Conservation (phyloP, 768 basidiomycete genomes). For the Pholiota conissans region DNA sequence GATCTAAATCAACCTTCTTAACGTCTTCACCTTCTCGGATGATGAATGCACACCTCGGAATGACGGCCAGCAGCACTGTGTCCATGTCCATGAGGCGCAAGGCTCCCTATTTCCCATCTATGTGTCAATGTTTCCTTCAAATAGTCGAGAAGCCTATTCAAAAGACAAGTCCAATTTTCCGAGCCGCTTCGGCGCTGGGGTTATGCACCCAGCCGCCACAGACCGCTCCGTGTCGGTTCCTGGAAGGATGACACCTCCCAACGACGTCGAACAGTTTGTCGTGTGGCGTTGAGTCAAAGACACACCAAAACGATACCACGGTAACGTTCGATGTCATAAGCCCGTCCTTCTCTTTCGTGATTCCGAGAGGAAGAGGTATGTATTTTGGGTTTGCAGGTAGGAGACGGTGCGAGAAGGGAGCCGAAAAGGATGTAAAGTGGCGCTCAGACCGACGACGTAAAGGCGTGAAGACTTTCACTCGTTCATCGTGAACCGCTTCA, state of each 20-base stretch:
- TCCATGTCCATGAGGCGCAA: constrained; percentile 17
- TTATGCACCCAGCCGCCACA: constrained; percentile 32
- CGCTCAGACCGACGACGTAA: constrained; percentile 40
- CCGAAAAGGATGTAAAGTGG: constrained; percentile 39
- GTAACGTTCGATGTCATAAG: constrained; percentile 39
- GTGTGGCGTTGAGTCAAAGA: constrained; percentile 40
- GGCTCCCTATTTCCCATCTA: constrained; percentile 36
- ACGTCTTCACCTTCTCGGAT: neutral
- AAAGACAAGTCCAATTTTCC: constrained; percentile 22
- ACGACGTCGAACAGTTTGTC: constrained; percentile 42
- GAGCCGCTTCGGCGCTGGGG: constrained; percentile 23
- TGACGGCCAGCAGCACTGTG: neutral
- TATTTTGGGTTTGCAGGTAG: constrained; percentile 21
- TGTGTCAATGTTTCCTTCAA: constrained; percentile 41
- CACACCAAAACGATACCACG: constrained; percentile 40
- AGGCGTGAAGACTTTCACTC: constrained; percentile 26
- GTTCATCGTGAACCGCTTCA: constrained; percentile 15
- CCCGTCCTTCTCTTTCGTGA: constrained; percentile 36
- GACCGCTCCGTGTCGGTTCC: constrained; percentile 41
- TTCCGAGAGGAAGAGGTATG: constrained; percentile 31
- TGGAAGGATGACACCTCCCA: constrained; percentile 39
- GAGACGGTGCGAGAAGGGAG: constrained; percentile 27
- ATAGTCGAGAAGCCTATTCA: constrained; percentile 32
- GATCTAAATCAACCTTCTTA: constrained; percentile 26
- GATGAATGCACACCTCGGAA: neutral